phyloP scores from a whole-genome alignment of 225 moss, liverwort and hornwort species.

The Thuidium tamariscinum region DNA sequence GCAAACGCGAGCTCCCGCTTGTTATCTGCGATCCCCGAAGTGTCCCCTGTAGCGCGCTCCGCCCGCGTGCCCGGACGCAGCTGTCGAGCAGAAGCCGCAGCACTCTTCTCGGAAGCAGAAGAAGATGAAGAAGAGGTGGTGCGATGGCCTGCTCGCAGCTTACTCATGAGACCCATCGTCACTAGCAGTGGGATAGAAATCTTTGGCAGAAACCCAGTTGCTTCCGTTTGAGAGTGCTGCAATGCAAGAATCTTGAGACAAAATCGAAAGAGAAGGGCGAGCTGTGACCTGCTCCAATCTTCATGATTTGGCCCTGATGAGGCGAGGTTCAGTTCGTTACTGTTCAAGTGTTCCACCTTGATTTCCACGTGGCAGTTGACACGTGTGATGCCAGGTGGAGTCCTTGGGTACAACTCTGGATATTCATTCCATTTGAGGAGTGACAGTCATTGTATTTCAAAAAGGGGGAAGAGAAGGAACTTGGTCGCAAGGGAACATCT shows the following conservation, averaged over 20 bases:
- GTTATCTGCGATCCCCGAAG: conserved; percentile 26
- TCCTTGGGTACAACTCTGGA: too few species aligned
- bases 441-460: neutral
- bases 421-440: neutral
- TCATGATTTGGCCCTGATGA: neutral
- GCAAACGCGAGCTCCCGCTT: conserved; percentile 40
- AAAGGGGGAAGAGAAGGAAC: neutral
- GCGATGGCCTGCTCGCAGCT: neutral
- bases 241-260: neutral
- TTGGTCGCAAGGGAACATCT: neutral
- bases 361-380: neutral
- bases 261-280: neutral
- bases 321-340: neutral
- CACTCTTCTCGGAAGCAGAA: neutral
- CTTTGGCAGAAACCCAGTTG: neutral
- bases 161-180: conserved; percentile 8
- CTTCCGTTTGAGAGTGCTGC: neutral
- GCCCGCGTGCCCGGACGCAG: neutral
- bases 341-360: neutral
- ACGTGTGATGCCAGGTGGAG: neutral
- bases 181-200: neutral
- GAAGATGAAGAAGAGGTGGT: neutral
- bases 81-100: neutral
- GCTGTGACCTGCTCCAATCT: neutral
- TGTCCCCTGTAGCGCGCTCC: conserved; percentile 10